Evolutionary conservation across 1,284 basidiomycete species (phyloP).

Genomic region (Pseudozyma hubeiensis): DNA sequence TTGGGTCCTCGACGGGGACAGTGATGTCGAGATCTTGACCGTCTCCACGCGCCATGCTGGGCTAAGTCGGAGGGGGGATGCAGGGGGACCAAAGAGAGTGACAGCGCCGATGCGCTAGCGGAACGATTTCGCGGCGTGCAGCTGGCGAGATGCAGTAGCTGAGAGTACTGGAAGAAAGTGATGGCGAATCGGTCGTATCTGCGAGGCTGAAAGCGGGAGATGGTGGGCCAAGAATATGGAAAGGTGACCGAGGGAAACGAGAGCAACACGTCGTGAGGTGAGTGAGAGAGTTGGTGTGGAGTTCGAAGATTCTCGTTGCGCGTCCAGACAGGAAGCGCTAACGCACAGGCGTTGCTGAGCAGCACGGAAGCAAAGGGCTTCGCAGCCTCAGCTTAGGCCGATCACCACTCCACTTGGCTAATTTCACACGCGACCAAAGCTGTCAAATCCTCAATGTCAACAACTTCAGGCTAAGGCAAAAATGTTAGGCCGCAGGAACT

Average conservation of each 20-base stretch:
- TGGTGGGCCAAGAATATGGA: not conserved
- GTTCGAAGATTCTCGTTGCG: slow-evolving; percentile 42
- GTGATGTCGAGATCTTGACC: slow-evolving; percentile 52
- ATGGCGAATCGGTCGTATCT: too few relatives aligned
- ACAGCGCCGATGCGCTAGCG: slow-evolving; percentile 7
- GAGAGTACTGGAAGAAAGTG: not conserved
- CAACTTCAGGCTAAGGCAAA: too few relatives aligned
- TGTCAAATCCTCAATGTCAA: not conserved
- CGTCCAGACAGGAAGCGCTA: slow-evolving; percentile 13
- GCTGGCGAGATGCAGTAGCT: not conserved
- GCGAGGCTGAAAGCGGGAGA: not conserved
- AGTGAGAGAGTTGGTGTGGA: slow-evolving; percentile 15
- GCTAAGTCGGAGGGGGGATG: slow-evolving; percentile 1
- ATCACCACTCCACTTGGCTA: slow-evolving; percentile 25
- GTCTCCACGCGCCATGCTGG: slow-evolving; percentile 51
- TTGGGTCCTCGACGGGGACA: slow-evolving; percentile 48
- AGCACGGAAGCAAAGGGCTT: slow-evolving; percentile 7
- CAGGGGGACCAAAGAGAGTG: not conserved
- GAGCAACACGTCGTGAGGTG: slow-evolving; percentile 27
- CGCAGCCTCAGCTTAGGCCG: slow-evolving; percentile 20
- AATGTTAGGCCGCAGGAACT: too few relatives aligned
- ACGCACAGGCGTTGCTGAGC: slow-evolving; percentile 8
- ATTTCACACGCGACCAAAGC: not conserved
- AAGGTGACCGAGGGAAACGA: not conserved
- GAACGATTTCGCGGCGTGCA: not conserved